A percentile compares a stretch with the other conserved stretches of the same genome.
phyloP scores from a whole-genome alignment of 306 rosid species.

The Canavalia gladiata region DNA sequence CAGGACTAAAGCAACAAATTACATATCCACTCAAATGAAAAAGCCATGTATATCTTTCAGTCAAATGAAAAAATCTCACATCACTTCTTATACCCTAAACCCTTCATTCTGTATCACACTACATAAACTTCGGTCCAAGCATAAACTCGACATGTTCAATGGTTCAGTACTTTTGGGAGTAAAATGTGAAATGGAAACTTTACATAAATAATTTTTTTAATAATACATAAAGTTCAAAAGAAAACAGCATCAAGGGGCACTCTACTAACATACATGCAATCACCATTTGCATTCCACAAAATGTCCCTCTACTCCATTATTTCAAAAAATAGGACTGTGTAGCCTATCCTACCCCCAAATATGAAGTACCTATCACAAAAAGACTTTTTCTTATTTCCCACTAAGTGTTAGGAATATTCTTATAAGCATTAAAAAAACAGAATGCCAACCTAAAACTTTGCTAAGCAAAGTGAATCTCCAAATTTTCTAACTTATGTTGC shows the following conservation, averaged over 20 bases:
- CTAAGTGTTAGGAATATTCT: not conserved
- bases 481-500: not conserved
- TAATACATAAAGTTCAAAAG: not conserved
- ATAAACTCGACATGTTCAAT: not conserved
- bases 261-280: constrained; percentile 11
- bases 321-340: not conserved
- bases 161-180: not conserved
- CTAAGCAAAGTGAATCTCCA: not conserved
- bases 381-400: not conserved
- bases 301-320: not conserved
- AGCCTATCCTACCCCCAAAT: not conserved
- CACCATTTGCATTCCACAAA: not conserved
- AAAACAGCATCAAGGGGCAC: not conserved
- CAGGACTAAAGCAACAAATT: not conserved
- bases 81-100: not conserved
- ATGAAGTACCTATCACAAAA: not conserved
- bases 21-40: not conserved
- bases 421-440: not conserved
- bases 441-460: not conserved
- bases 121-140: not conserved
- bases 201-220: not conserved
- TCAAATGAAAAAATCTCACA: not conserved
- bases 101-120: not conserved
- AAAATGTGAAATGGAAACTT: constrained; percentile 13
- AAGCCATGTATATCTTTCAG: not conserved